Conservation (phyloP, 2,329 filamentous ascomycete genomes). For the Aspergillus sp. region DNA sequence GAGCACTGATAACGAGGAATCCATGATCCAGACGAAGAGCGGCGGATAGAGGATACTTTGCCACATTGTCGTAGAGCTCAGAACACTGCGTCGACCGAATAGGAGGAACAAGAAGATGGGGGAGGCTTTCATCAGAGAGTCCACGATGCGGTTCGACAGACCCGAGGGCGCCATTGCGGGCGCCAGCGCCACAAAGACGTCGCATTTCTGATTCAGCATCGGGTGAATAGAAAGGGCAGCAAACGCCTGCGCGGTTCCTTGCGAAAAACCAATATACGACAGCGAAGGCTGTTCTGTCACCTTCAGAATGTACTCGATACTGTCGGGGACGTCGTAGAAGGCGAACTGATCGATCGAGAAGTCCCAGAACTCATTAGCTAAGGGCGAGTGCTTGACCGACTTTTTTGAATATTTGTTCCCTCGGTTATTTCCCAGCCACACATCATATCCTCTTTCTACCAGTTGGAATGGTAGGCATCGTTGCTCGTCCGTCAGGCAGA, state of each 20-base stretch:
- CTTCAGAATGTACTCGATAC: conserved; percentile 81
- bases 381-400: conserved; percentile 67
- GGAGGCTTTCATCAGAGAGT: conserved; percentile 87
- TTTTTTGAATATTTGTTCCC: conserved; percentile 99
- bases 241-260: conserved; percentile 95
- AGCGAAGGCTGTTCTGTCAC: conserved; percentile 76
- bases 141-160: conserved; percentile 80
- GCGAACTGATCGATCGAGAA: conserved; percentile 99
- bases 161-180: conserved; percentile 95
- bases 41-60: conserved; percentile 91
- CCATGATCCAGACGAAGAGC: conserved; percentile 82
- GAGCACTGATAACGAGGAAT: conserved; percentile 70
- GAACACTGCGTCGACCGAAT: conserved; percentile 84
- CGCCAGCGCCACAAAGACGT: conserved; percentile 92
- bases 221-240: conserved; percentile 89
- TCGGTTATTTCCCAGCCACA: conserved; percentile 96
- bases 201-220: conserved; percentile 81
- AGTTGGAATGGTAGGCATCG: conserved; percentile 82
- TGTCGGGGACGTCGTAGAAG: conserved; percentile 94
- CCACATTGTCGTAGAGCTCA: conserved; percentile 95
- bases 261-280: conserved; percentile 95
- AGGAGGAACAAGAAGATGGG: conserved; percentile 87
- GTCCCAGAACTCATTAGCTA: conserved; percentile 78
- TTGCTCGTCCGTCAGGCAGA: conserved; percentile 79
- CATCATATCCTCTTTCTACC: conserved; percentile 87